A percentile compares a stretch with the other conserved stretches of the same genome.
phyloP scores from a whole-genome alignment of 2,329 filamentous ascomycete species.

The Fusarium sp. region DNA sequence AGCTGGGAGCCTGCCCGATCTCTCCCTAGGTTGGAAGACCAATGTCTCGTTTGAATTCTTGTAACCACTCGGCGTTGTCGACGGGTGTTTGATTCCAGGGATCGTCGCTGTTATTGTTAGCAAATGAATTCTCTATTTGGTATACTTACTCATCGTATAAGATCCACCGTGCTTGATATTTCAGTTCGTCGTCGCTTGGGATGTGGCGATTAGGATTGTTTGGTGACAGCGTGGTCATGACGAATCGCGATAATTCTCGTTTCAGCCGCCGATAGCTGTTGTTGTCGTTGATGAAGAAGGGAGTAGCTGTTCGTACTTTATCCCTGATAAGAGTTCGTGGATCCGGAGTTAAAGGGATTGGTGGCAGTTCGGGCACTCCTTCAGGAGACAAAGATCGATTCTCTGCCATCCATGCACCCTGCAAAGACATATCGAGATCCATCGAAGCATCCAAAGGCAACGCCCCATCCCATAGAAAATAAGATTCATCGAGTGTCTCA shows the following conservation, averaged over 20 bases:
- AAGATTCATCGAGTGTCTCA: slow-evolving; percentile 13
- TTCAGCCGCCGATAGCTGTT: slow-evolving; percentile 38
- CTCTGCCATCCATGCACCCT: slow-evolving; percentile 24
- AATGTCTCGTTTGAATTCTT: slow-evolving; percentile 41
- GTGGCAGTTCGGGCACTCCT: slow-evolving; percentile 7
- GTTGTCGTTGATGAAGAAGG: slow-evolving; percentile 42
- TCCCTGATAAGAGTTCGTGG: slow-evolving; percentile 9
- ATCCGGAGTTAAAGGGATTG: slow-evolving; percentile 18
- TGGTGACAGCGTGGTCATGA: slow-evolving; percentile 39
- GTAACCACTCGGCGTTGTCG: slow-evolving; percentile 42
- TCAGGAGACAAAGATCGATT: slow-evolving; percentile 30
- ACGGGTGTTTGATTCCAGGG: slow-evolving; percentile 45
- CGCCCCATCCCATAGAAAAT: slow-evolving; percentile 19
- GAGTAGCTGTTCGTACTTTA: slow-evolving; percentile 31
- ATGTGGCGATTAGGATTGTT: slow-evolving; percentile 40
- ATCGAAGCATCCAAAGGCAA: slow-evolving; percentile 3
- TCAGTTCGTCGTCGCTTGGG: slow-evolving; percentile 35
- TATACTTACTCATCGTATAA: slow-evolving; percentile 38
- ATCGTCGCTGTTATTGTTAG: slow-evolving; percentile 32
- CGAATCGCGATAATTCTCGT: slow-evolving; percentile 32
- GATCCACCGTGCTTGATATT: slow-evolving; percentile 40
- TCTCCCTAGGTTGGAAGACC: slow-evolving; percentile 29
- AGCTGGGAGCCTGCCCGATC: slow-evolving; percentile 48
- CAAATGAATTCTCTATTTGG: rapidly evolving
- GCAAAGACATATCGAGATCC: slow-evolving; percentile 25